Percentiles rank a stretch among this genome's conserved stretches.
Evolutionary conservation across 2,329 filamentous ascomycete genomes (phyloP).

Genomic region (Arthrobotrys entomopaga): DNA sequence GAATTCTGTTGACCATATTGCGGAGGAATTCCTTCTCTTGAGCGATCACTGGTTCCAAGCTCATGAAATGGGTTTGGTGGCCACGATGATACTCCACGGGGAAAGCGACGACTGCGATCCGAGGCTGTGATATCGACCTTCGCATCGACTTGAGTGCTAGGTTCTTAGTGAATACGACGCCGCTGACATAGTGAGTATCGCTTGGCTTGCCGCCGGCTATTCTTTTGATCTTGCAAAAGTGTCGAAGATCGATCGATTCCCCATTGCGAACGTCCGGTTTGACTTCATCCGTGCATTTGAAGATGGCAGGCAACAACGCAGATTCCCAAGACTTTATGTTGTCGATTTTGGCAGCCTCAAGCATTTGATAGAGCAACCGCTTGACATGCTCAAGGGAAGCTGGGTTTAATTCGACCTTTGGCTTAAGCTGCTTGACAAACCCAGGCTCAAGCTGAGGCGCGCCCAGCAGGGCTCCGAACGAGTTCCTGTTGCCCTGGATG

Average conservation of each 20-base stretch:
- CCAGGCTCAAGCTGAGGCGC: constrained; percentile 32
- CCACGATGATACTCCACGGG: constrained; percentile 89
- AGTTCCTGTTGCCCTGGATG: constrained; percentile 34
- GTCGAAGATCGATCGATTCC: constrained; percentile 95
- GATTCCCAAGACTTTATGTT: constrained; percentile 85
- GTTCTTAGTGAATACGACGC: constrained; percentile 97
- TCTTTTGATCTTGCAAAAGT: constrained; percentile 97
- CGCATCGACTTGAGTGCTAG: constrained; percentile 96
- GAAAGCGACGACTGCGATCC: constrained; percentile 92
- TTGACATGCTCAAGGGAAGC: constrained; percentile 89
- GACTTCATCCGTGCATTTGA: constrained; percentile 92
- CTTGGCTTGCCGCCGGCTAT: constrained; percentile 89
- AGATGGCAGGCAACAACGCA: constrained; percentile 85
- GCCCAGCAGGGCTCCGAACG: constrained; percentile 45
- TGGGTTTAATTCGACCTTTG: constrained; percentile 83
- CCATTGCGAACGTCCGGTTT: constrained; percentile 89
- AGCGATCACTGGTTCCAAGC: constrained; percentile 92
- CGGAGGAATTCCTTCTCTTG: constrained; percentile 94
- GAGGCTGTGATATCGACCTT: constrained; percentile 81
- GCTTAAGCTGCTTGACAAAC: constrained; percentile 59
- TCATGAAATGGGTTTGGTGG: constrained; percentile 98
- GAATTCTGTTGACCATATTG: constrained; percentile 90
- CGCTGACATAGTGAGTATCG: constrained; percentile 95
- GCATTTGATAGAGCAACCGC: constrained; percentile 81
- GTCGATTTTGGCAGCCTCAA: constrained; percentile 79